Base-by-base conservation (phyloP, 352 stramenopile genomes). In the Globisporangium paroecandrum region DNA sequence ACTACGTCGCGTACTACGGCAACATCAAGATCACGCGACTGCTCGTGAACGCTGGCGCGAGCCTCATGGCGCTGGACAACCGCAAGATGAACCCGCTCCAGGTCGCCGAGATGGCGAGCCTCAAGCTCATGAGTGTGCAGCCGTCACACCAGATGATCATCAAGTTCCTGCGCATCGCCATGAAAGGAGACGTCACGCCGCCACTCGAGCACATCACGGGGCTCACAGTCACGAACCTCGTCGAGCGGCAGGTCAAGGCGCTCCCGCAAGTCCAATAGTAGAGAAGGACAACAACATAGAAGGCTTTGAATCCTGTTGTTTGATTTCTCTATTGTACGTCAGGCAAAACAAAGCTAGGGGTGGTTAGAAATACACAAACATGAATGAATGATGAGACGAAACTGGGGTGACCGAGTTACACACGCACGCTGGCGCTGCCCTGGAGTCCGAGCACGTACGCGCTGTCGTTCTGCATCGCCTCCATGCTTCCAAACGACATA, bases 91-190 rank as follows among this genome's bases (percentile, higher is more conserved):
- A 88, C 47, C 75, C 86, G 27, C 69, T 94, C 32, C 86, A 94
- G 43, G 60, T 93, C 7, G 81, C 81, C 0, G 86, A 94, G 58
- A 92, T 91, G 77, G 86, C 82, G 24, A 89, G 77, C 56, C 80
- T 94, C 36, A 88, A 87, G 64, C 66, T 91, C n/a, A 69, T 76
- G 15, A 94, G 79, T 69, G 83, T 91, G 46, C 83, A 91, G 65
- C 86, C 86, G n/a, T 89, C 83, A 22, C 86, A 94, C 56, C 84
- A 92, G 54, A 90, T 94, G 81, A 90, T 94, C 72, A 82, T 89
- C 64, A 90, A 91, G 65, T 92, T 89, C 62, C 63, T 94, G n/a
- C 84, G 86, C 46, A 81, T 85, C 27, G 75, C 83, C 34, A 94
- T 94, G 86, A 89, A 90, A 25, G 74, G 89, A 55, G 64, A 79